Evolutionary conservation across 345 rosid genomes (phyloP), one percentile per base, ranked within the genome.

Genomic region (Kandelia obovata): DNA sequence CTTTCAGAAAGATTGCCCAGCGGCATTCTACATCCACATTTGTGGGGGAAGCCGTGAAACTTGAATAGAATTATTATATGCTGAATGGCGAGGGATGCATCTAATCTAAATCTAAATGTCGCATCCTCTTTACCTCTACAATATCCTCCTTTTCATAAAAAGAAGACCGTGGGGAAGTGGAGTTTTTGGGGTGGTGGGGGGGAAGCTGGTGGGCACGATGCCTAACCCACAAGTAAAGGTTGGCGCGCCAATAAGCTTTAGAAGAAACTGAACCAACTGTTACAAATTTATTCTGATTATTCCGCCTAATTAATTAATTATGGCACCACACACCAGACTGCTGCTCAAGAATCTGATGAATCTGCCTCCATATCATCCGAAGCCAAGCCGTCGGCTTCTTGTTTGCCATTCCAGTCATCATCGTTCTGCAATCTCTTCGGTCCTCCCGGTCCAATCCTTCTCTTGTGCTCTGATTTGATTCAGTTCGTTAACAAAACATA

Each of bases 391-490:
- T 71, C 72, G 0, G 52, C 72, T 75, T 75, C 81, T 55, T 72
- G 77, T 81, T 85, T 78, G 58, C 64, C 73, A 21, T 87, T 87
- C 84, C 82, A 71, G 27, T 87, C 86, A 15, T 74, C 79, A 34
- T 13, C 49, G 5, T 60, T 71, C 75, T 80, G 83, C 32, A 35
- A 35, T 67, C 66, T 78, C 82, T 82, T 87, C 81, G 72, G 74
- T 21, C 66, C 53, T 43, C 76, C 83, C 6, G 72, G 64, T 68
- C 89, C 87, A 2, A 71, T 72, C 80, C 86, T 78, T 81, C 96
- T 86, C 86, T 87, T 94, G 77, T 85, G 83, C 69, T 87, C 97
- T 94, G 88, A 52, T 70, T 63, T 47, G 47, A 25, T 63, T 0
- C 49, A 43, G 49, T 16, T 15, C 27, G 47, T 53, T 23, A 25